Evolutionary conservation across 169 alveolate species (phyloP).

Genomic region (Plasmodium inui): DNA sequence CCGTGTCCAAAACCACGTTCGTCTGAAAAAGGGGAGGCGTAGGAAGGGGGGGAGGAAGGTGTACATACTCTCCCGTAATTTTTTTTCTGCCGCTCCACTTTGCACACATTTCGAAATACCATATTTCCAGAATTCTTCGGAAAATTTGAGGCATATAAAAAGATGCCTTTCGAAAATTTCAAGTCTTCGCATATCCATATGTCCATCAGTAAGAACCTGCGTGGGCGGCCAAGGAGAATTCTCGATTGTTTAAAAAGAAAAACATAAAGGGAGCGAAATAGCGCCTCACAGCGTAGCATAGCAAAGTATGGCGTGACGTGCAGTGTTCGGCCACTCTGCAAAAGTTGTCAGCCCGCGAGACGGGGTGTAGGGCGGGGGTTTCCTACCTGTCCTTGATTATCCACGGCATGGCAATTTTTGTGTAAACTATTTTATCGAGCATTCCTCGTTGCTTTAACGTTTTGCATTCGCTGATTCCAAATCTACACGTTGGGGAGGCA

Average conservation of each 20-base stretch:
- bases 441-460: slow-evolving; percentile 29
- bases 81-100: not conserved
- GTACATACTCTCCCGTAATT: not conserved
- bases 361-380: not conserved
- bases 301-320: not conserved
- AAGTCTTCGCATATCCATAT: slow-evolving; percentile 68
- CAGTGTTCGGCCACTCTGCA: not conserved
- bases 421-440: slow-evolving; percentile 37
- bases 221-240: not conserved
- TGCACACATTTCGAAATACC: slow-evolving; percentile 10
- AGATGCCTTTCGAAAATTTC: slow-evolving; percentile 53
- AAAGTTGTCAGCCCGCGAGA: not conserved
- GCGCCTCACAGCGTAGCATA: not conserved
- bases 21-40: slow-evolving; percentile 6
- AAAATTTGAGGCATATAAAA: slow-evolving; percentile 35
- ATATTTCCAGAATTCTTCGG: slow-evolving; percentile 10
- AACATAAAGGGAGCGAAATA: not conserved
- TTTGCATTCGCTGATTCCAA: slow-evolving; percentile 57
- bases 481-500: not conserved
- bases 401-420: slow-evolving; percentile 74
- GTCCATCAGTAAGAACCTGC: slow-evolving; percentile 40
- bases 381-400: slow-evolving; percentile 43
- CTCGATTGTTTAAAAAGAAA: not conserved
- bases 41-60: not conserved
- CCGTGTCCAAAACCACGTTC: slow-evolving; percentile 13